These are phyloP conservation scores for Alternaria dauci DNA, from an alignment of 2,329 filamentous ascomycete species.

Conservation along the genomic window DNA sequence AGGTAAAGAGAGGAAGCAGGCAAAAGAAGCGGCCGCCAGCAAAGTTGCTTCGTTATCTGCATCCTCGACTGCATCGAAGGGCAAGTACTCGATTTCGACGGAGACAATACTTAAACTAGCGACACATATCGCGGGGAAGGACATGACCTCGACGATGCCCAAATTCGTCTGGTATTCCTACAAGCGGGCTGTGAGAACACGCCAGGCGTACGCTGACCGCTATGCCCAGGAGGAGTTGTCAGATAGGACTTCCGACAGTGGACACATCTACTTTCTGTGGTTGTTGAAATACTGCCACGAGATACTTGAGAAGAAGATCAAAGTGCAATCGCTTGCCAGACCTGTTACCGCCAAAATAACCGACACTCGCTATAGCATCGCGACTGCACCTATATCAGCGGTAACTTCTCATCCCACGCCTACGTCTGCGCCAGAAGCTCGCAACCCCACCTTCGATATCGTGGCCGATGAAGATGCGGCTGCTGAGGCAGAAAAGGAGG, in stretches of 20 bases:
- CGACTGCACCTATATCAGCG: background rate
- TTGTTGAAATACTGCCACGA: background rate
- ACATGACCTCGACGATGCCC: constrained; percentile 2
- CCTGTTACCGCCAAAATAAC: background rate
- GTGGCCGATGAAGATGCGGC: background rate
- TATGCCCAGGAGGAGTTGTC: constrained; percentile 2
- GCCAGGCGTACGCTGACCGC: background rate
- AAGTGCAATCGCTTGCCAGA: background rate
- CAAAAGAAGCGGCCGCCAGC: background rate
- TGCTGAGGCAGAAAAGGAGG: background rate
- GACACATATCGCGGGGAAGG: background rate
- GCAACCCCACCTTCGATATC: no score
- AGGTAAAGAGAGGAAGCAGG: background rate
- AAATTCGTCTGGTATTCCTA: constrained; percentile 4
- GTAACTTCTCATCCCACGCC: background rate
- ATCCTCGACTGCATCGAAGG: background rate
- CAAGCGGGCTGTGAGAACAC: constrained; percentile 5
- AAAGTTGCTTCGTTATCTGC: background rate
- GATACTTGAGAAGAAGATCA: constrained; percentile 1
- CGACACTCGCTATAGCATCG: background rate
- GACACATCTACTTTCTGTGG: constrained; percentile 2
- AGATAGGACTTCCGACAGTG: background rate
- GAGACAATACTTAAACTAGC: background rate
- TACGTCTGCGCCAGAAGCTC: background rate
- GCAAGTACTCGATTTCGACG: constrained; percentile 3